Conservation (phyloP, 108 stramenopile species). For the Pseudonitzschia multiseries region DNA sequence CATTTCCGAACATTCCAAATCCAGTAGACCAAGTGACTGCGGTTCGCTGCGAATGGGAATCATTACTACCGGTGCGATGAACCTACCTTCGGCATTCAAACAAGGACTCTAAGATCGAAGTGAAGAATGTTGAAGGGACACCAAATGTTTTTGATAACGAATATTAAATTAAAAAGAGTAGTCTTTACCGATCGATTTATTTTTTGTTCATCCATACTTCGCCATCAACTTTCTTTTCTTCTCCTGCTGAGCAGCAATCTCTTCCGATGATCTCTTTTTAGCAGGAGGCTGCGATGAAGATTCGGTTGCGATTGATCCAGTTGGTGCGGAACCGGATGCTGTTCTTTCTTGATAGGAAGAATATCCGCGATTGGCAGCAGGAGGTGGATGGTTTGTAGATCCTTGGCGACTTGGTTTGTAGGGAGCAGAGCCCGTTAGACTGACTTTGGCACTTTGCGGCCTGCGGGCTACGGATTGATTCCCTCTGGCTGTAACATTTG, state of each 20-base stretch:
- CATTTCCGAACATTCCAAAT: too few species aligned
- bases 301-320: not conserved
- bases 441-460: not conserved
- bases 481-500: constrained; percentile 37
- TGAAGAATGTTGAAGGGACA: too few species aligned
- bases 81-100: too few species aligned
- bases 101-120: too few species aligned
- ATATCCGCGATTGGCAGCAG: not conserved
- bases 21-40: too few species aligned
- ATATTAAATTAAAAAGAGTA: not conserved
- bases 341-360: not conserved
- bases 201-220: constrained; percentile 60
- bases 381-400: constrained; percentile 1
- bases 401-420: not conserved
- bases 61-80: too few species aligned
- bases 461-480: constrained; percentile 11
- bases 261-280: constrained; percentile 63
- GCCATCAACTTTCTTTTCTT: constrained; percentile 81
- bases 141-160: too few species aligned
- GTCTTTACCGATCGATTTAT: not conserved
- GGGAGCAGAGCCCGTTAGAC: not conserved
- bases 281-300: constrained; percentile 13
- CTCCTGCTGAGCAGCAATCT: constrained; percentile 70
- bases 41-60: too few species aligned
- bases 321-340: not conserved